phyloP scores from a whole-genome alignment of 2,329 filamentous ascomycete species.

The Ophiostoma ips region DNA sequence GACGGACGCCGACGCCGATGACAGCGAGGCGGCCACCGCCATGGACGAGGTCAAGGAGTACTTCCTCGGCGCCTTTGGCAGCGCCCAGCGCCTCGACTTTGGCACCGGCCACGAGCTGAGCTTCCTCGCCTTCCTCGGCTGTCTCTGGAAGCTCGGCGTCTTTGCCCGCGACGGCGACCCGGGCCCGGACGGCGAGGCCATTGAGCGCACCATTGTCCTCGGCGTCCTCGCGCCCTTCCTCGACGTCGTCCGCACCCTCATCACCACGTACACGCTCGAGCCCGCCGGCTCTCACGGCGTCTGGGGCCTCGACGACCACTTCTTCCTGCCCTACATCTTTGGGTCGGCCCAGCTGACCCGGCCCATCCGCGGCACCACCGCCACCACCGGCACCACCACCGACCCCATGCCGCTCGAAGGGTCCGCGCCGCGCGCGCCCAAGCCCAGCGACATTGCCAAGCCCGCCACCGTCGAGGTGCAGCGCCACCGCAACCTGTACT shows the following conservation, averaged over 20 bases:
- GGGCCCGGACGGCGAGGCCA: conserved; percentile 28
- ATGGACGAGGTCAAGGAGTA: conserved; percentile 60
- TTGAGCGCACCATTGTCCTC: conserved; percentile 70
- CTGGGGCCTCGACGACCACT: conserved; percentile 97
- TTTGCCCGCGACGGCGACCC: conserved; percentile 44
- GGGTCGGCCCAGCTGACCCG: conserved; percentile 82
- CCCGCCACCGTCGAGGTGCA: conserved; percentile 49
- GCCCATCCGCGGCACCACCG: conserved; percentile 36
- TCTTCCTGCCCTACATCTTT: conserved; percentile 86
- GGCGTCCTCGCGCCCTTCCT: conserved; percentile 77
- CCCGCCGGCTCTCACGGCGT: conserved; percentile 94
- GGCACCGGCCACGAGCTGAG: conserved; percentile 93
- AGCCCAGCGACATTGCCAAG: conserved; percentile 56
- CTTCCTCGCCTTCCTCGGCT: conserved; percentile 81
- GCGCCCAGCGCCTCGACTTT: conserved; percentile 79
- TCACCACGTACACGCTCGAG: conserved; percentile 83
- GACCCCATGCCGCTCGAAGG: conserved; percentile 64
- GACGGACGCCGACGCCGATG: conserved; percentile 2
- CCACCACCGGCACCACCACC: conserved; percentile 27
- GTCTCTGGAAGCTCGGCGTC: conserved; percentile 77
- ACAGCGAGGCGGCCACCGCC: conserved; percentile 12
- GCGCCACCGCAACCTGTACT: conserved; percentile 69
- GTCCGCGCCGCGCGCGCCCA: conserved; percentile 56
- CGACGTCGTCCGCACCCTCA: conserved; percentile 65
- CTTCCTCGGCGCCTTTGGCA: conserved; percentile 76